These are phyloP conservation scores for Puccinia coronata DNA, from an alignment of 1,284 basidiomycete genomes.

Conservation along the genomic window DNA sequence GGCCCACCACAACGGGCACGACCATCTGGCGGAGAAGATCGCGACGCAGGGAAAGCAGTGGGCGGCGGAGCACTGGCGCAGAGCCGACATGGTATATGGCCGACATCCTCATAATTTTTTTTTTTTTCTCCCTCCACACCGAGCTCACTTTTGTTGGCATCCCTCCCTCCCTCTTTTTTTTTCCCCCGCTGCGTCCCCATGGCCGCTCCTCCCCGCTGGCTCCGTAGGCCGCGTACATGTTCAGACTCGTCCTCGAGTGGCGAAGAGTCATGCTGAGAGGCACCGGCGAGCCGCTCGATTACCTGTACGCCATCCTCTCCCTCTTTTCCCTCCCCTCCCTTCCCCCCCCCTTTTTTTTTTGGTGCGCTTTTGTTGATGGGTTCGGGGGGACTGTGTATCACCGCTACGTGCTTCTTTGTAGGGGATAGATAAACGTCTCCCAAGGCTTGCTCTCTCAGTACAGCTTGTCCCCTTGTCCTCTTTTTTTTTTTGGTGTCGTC, in stretches of 20 bases:
- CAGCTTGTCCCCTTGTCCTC: no score
- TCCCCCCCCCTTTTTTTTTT: neutral
- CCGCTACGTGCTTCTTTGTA: no score
- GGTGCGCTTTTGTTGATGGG: no score
- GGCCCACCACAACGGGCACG: slow-evolving; percentile 6
- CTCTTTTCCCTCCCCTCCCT: neutral
- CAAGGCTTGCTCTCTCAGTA: no score
- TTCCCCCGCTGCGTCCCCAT: no score
- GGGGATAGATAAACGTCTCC: no score
- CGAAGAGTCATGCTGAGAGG: slow-evolving; percentile 41
- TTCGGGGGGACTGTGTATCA: no score
- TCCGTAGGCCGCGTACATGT: slow-evolving; percentile 47
- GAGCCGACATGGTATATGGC: slow-evolving; percentile 32
- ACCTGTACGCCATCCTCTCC: neutral
- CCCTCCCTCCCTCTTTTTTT: neutral
- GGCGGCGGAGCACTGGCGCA: slow-evolving; percentile 48
- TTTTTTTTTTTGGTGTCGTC: no score
- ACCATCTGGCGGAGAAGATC: slow-evolving; percentile 47
- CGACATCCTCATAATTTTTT: neutral
- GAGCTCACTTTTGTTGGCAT: neutral
- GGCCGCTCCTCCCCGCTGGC: no score
- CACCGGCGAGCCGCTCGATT: slow-evolving; percentile 21
- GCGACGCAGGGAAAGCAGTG: slow-evolving; percentile 38
- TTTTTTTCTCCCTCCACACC: neutral
- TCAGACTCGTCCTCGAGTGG: slow-evolving; percentile 46